A percentile compares a stretch with the other conserved stretches of the same genome.
These are phyloP conservation scores for Ascochyta pisi DNA, from an alignment of 2,329 filamentous ascomycete genomes.

Conservation along the genomic window DNA sequence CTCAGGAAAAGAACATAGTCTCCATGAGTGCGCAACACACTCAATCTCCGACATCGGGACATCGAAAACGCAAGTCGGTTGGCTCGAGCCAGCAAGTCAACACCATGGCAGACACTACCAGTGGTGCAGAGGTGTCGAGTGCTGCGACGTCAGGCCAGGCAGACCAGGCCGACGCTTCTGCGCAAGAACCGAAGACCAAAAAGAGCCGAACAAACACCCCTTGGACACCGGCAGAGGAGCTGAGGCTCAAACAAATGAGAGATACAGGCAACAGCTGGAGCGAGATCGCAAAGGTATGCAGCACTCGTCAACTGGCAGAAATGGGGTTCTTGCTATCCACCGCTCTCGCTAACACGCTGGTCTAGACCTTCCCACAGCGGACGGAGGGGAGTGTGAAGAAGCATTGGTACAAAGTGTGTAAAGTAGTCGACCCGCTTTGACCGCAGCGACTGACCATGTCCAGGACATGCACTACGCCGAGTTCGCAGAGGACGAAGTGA, in stretches of 20 bases:
- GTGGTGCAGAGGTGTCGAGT: conserved; percentile 23
- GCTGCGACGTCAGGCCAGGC: conserved; percentile 34
- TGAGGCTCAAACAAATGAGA: conserved; percentile 90
- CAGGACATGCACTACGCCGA: conserved; percentile 99
- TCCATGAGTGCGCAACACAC: conserved; percentile 31
- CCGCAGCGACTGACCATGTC: conserved; percentile 31
- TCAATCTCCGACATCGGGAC: conserved; percentile 3
- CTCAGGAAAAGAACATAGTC: conserved; percentile 27
- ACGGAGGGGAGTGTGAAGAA: conserved; percentile 99
- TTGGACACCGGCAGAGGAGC: conserved; percentile 94
- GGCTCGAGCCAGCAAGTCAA: conserved; percentile 33
- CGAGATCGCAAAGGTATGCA: conserved; percentile 88
- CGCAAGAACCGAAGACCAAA: conserved; percentile 65
- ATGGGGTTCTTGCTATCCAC: not conserved
- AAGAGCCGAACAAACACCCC: conserved; percentile 98
- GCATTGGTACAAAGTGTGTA: conserved; percentile 93
- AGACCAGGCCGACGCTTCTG: conserved; percentile 30
- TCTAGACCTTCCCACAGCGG: conserved; percentile 83
- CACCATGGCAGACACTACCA: conserved; percentile 31
- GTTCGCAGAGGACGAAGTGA: conserved; percentile 95
- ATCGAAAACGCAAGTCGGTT: conserved; percentile 45
- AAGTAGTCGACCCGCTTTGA: conserved; percentile 18
- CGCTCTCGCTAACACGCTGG: conserved; percentile 26
- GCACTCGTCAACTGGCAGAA: not conserved
- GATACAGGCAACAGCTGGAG: conserved; percentile 95